Base-by-base conservation (phyloP, 305 asterid species). In the Fraxinus platypoda region DNA sequence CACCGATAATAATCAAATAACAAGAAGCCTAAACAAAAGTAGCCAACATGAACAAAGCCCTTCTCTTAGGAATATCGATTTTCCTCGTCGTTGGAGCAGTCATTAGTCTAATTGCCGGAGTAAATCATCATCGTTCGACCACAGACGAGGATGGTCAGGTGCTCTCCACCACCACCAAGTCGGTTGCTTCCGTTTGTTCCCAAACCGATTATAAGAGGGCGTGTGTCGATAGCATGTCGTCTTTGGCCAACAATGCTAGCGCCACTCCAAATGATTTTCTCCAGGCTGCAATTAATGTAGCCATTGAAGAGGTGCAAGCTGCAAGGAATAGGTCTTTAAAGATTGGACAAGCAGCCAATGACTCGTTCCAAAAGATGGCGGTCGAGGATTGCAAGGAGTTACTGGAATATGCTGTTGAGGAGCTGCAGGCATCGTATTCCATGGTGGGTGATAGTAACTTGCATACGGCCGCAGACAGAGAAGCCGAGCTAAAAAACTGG, bases 281-380 rank as follows among this genome's bases (percentile, higher is more conserved):
- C 38, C 25, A 25, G 34, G 81, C 82, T 0, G 88, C 91, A 52
- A 76, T 91, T 4, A 43, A 54, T 3, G 84, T 74, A 4, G 81
- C 88, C 30, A 73, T 81, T 52, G 34, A 83, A 6, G 90, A 85
- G 84, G 82, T 90, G 11, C 59, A 74, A 72, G 81, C 79, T 0
- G 88, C 86, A 3, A 82, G 52, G 79, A 79, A 82, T 0, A 79
- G 68, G 12, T 83, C 92, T 1, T 78, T 43, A 0, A 66, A 59
- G 0, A 54, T 83, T 2, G 90, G 82, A 6, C 72, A 81, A 82
- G 76, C 33, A 0, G 89, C 89, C 37, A 81, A 86, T 0, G 84
- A 84, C 28, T n/a, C 91, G 31, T 52, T 83, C 23, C 84, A 89
- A 80, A 87, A 86, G 76, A 87, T 87, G 92, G 91, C 87, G 0